Percentiles rank a stretch among this genome's conserved stretches.
Evolutionary conservation across 2,329 filamentous ascomycete genomes (phyloP).

Genomic region (Cryphonectria carpinicola): DNA sequence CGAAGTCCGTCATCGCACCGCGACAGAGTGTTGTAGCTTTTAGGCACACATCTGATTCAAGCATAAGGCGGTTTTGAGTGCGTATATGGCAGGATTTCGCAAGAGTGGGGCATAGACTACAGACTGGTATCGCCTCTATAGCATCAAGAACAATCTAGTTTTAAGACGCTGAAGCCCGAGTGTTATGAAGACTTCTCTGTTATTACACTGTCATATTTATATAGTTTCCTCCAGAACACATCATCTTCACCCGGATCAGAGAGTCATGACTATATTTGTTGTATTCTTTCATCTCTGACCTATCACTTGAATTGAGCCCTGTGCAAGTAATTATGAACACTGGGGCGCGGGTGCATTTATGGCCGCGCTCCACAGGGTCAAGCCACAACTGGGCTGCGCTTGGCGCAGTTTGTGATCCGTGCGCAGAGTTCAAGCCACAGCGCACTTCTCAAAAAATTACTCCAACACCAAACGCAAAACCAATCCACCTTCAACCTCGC

Average conservation of each 20-base stretch:
- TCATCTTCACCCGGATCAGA: no score
- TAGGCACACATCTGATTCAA: neutral
- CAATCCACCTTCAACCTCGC: constrained; percentile 12
- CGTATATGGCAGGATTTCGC: neutral
- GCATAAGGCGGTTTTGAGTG: neutral
- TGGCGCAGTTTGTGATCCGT: neutral
- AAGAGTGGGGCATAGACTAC: neutral
- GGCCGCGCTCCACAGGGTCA: neutral
- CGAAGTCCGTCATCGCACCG: neutral
- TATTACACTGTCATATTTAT: neutral
- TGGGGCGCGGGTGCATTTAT: neutral
- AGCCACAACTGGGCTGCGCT: neutral
- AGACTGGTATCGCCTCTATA: neutral
- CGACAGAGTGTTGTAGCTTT: neutral
- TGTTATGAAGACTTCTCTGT: neutral
- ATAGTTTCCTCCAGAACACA: neutral
- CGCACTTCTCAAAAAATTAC: constrained; percentile 19
- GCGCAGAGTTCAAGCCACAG: neutral
- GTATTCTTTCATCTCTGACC: neutral
- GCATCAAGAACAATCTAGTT: neutral
- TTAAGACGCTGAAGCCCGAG: neutral
- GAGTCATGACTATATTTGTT: neutral
- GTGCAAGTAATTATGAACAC: constrained; percentile 6
- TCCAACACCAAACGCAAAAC: constrained; percentile 16
- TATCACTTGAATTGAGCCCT: neutral